phyloP scores from a whole-genome alignment of 129 eudicot genomes.

The Oenanthe sinensis region DNA sequence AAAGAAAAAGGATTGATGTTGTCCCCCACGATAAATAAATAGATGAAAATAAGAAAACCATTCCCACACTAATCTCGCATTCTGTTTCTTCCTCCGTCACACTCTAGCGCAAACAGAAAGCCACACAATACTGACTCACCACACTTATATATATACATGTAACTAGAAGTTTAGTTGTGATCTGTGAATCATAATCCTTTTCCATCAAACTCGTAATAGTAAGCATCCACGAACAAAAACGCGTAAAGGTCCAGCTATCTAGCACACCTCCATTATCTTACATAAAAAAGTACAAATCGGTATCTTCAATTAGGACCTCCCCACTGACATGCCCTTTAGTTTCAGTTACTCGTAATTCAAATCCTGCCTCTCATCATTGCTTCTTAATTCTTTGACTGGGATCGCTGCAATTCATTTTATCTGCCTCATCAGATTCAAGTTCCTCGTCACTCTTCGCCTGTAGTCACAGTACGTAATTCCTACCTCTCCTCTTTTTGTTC shows the following conservation, averaged over 20 bases:
- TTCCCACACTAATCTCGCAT: neutral
- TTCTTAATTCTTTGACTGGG: neutral
- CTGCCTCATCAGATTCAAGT: neutral
- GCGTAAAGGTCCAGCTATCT: neutral
- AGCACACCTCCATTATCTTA: neutral
- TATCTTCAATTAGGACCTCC: neutral
- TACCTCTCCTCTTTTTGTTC: neutral
- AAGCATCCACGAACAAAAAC: neutral
- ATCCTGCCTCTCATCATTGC: neutral
- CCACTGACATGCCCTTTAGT: neutral
- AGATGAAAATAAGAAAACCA: neutral
- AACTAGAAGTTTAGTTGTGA: neutral
- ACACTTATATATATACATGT: neutral
- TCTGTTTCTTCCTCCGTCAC: conserved; percentile 7
- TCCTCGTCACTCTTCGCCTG: neutral
- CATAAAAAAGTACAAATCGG: neutral
- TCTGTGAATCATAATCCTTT: neutral
- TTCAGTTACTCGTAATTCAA: neutral
- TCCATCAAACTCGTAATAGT: neutral
- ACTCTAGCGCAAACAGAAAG: neutral
- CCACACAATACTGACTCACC: neutral
- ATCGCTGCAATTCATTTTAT: neutral
- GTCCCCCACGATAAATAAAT: neutral
- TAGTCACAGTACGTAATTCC: neutral
- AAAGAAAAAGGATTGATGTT: neutral